Evolutionary conservation across 257 asterid species (phyloP), one percentile per base, ranked within the genome.

Genomic region (Voacanga thouarsii): DNA sequence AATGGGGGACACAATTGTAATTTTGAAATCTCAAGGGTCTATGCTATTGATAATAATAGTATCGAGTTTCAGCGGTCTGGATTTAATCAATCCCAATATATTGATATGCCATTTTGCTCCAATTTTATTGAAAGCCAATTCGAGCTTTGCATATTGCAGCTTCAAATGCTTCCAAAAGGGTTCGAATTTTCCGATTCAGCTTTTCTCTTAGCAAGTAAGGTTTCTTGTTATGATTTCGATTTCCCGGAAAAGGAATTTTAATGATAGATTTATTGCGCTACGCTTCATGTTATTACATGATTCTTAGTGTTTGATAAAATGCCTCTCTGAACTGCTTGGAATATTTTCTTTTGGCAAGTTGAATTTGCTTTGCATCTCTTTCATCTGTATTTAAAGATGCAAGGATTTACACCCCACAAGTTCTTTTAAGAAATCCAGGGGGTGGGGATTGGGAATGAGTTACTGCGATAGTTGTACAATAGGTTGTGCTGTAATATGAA

Each of bases 301-400:
- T 63, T 63, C 19, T 28, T 64, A 30, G n/a, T 72, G 30, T 57
- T 72, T 50, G 76, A 28, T 26, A n/a, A 51, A 51, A 72, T 72
- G 76, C 45, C 64, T 72, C 26, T 49, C 12, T 51, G 64, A 72
- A 64, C 70, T 64, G 5, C 39, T 64, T 15, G 16, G 39, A 8
- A 24, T 18, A 61, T 53, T 21, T 53, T 53, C 59, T 18, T 64
- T 14, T 64, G 23, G 70, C 44, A 15, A 64, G 24, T 64, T 64
- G 44, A 63, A 33, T 64, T 64, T 12, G 23, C 70, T 14, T 64
- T 64, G n/a, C 70, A 12, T 64, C 15, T 64, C 24, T 64, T 23
- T 23, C 69, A 14, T 64, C 43, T 64, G 30, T 63, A 12, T 30
- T 41, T 11, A 33, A 64, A 4, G 15, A n/a, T 19, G 18, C 44